Base-by-base conservation (phyloP, 2,329 filamentous ascomycete genomes). In the Diaporthe sp. region DNA sequence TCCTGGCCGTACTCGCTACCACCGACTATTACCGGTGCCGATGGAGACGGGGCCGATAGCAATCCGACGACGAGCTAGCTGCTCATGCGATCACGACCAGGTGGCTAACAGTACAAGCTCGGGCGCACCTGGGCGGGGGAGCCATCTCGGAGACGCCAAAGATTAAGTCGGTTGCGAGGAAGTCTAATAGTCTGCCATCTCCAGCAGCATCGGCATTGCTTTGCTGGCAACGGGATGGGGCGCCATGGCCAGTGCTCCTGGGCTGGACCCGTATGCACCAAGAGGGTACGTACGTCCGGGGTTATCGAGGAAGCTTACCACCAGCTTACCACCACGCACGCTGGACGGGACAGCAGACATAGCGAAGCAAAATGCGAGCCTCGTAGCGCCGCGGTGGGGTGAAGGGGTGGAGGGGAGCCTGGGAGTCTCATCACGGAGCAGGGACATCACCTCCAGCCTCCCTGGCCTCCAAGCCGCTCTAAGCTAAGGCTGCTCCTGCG, bases 381-480 rank as follows among this genome's bases (percentile, higher is more conserved):
- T 74, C 46, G 72, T 68, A 67, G 75, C 72, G 34, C 67, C 58
- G 51, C 28, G 51, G 74, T 62, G 71, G 74, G 74, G 71, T 65
- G 61, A 49, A 34, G 39, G 8, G 42, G 61, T 42, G 13, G 25
- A 25, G 74, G 68, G 74, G 37, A 46, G 53, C 51, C 51, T 34
- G 53, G 58, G 15, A 60, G 61, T 73, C 70, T 55, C 61, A 62
- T 39, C 61, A 55, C 34, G 22, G 22, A 39, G 67, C 71, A 73
- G 55, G 71, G 71, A 62, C 71, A 73, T 39, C 61, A 76, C 46
- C 58, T 73, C 75, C 71, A 74, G 49, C 57, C 71, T 62, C 49
- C 72, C 53, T 75, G 58, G 58, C 87, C n/a, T 88, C 55, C 80
- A 87, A 82, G 91, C 82, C 76, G 71, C 82, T 84, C 58, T 84